Conservation (phyloP, 306 rosid species). For the cucumber (Cucumis sativus) region DNA sequence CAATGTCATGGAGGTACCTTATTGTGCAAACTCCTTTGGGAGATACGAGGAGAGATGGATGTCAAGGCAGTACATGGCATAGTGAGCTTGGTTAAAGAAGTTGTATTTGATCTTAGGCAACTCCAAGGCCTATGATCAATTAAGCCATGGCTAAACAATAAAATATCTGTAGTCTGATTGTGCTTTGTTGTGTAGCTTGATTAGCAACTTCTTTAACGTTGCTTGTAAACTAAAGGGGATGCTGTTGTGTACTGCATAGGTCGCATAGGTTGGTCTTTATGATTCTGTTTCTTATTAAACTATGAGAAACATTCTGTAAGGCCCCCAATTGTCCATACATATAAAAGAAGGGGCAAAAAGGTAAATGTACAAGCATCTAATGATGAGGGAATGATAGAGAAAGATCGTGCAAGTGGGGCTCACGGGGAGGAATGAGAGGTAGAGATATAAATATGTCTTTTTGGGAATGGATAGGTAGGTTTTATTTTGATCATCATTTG, state of each 20-base stretch:
- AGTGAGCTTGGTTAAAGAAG: conserved; percentile 18
- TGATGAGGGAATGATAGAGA: too few relatives aligned
- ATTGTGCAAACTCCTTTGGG: conserved; percentile 51
- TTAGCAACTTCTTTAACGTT: background rate
- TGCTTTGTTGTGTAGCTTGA: background rate
- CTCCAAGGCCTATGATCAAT: background rate
- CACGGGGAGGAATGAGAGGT: too few relatives aligned
- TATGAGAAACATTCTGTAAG: too few relatives aligned
- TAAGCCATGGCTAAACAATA: background rate
- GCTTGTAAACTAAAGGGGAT: background rate
- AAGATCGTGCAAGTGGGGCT: too few relatives aligned
- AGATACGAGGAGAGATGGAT: conserved; percentile 67
- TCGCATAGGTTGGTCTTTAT: background rate
- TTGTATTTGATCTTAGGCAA: background rate
- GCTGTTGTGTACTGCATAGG: background rate
- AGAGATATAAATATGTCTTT: too few relatives aligned
- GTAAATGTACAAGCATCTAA: too few relatives aligned
- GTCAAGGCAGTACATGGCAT: conserved; percentile 33
- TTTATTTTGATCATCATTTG: too few relatives aligned
- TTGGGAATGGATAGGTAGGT: too few relatives aligned
- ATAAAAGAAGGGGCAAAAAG: too few relatives aligned
- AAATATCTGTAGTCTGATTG: background rate
- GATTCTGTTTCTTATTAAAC: background rate
- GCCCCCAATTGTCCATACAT: too few relatives aligned
- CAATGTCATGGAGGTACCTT: conserved; percentile 41